These are phyloP conservation scores for Yarrowia divulgata DNA, from an alignment of 805 yeast species.

Conservation along the genomic window DNA sequence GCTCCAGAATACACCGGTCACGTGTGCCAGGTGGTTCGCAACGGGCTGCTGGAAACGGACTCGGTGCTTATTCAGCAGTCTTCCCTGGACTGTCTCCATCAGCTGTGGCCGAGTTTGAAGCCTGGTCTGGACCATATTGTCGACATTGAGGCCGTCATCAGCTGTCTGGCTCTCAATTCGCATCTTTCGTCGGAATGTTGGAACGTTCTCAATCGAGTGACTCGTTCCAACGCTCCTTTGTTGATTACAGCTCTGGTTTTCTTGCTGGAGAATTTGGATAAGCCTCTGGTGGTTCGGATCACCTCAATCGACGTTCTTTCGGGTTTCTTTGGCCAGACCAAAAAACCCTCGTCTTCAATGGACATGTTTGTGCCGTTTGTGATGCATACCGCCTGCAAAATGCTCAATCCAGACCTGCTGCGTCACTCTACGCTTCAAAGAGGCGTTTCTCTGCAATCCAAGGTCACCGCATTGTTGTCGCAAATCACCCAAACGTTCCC, in stretches of 20 bases:
- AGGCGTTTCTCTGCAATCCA: conserved; percentile 20
- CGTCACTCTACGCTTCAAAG: not conserved
- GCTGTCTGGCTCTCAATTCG: not conserved
- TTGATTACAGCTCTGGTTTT: conserved; percentile 12
- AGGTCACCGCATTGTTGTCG: conserved; percentile 26
- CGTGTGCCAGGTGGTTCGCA: conserved; percentile 21
- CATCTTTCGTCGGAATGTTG: not conserved
- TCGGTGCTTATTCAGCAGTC: conserved; percentile 8
- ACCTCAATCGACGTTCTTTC: conserved; percentile 6
- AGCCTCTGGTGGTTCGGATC: conserved; percentile 2
- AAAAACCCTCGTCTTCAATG: conserved; percentile 7
- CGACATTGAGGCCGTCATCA: conserved; percentile 24
- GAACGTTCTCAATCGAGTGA: not conserved
- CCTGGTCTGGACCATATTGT: conserved; percentile 28
- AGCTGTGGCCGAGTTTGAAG: conserved; percentile 11
- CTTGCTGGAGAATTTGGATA: conserved; percentile 6
- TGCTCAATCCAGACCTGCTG: conserved; percentile 25
- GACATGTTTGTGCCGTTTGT: conserved; percentile 34
- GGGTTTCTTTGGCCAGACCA: not conserved
- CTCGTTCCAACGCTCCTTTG: conserved; percentile 22
- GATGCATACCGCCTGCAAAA: conserved; percentile 25
- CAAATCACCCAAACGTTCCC: conserved; percentile 12
- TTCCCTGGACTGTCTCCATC: conserved; percentile 18
- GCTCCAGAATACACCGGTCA: conserved; percentile 9
- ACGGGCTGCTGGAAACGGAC: conserved; percentile 20